Percentiles rank a stretch among this genome's conserved stretches.
Evolutionary conservation across 139 green algal species (phyloP).

Genomic region (Closterium sp.): DNA sequence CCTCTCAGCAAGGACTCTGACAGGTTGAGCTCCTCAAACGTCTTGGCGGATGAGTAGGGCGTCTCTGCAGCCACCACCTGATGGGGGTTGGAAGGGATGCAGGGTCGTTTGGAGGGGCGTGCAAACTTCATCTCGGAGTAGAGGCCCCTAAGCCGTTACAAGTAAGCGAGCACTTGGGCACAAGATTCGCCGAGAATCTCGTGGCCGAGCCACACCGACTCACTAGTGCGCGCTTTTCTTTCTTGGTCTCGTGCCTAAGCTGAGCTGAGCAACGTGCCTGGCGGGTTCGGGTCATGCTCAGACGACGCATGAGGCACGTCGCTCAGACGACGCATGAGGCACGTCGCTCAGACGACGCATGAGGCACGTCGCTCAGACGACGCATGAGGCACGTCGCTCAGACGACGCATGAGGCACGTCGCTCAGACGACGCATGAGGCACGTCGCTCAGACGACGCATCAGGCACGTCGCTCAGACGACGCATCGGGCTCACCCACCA

Average conservation of each 20-base stretch:
- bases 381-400: too few species aligned
- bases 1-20: slow-evolving; percentile 76
- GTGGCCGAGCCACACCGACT: neutral
- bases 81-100: neutral
- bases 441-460: neutral
- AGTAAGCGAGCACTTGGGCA: neutral
- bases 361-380: too few species aligned
- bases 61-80: slow-evolving; percentile 54
- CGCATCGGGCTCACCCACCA: neutral
- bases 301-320: too few species aligned
- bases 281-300: too few species aligned
- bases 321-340: too few species aligned
- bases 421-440: too few species aligned
- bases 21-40: slow-evolving; percentile 86
- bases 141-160: neutral
- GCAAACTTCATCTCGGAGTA: slow-evolving; percentile 96
- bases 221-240: neutral
- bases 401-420: too few species aligned
- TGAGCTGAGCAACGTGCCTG: too few species aligned
- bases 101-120: slow-evolving; percentile 53
- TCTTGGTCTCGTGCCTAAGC: too few species aligned
- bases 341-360: too few species aligned
- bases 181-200: neutral
- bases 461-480: neutral
- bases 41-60: slow-evolving; percentile 74